phyloP scores from a whole-genome alignment of 2,329 filamentous ascomycete species.

The Colletotrichum sp. region DNA sequence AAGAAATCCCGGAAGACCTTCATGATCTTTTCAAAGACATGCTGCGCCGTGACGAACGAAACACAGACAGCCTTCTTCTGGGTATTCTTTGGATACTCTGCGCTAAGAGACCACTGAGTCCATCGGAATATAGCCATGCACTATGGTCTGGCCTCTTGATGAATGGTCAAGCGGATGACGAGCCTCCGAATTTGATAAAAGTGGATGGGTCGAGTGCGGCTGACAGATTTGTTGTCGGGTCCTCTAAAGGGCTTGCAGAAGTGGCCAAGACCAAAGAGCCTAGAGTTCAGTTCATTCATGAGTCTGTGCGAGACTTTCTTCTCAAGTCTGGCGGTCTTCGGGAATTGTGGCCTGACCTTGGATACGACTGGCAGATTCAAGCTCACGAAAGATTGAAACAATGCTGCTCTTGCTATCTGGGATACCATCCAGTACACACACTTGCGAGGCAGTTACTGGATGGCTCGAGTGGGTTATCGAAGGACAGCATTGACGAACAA shows the following conservation, averaged over 20 bases:
- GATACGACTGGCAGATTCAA: slow-evolving; percentile 31
- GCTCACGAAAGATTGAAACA: slow-evolving; percentile 50
- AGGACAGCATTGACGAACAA: not conserved
- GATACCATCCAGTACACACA: not conserved
- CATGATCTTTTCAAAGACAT: slow-evolving; percentile 57
- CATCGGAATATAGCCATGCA: slow-evolving; percentile 51
- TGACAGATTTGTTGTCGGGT: slow-evolving; percentile 38
- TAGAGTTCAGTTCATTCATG: slow-evolving; percentile 58
- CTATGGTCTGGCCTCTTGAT: slow-evolving; percentile 29
- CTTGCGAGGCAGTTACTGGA: not conserved
- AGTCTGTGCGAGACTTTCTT: slow-evolving; percentile 54
- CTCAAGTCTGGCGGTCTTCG: slow-evolving; percentile 36
- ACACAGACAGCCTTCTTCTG: slow-evolving; percentile 44
- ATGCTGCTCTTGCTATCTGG: slow-evolving; percentile 47
- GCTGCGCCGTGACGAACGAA: slow-evolving; percentile 48
- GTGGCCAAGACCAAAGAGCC: slow-evolving; percentile 32
- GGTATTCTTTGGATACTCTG: slow-evolving; percentile 63
- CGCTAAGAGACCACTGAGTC: slow-evolving; percentile 45
- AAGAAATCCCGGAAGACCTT: slow-evolving; percentile 42
- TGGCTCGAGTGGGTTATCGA: not conserved
- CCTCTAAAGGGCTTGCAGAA: slow-evolving; percentile 57
- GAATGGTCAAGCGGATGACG: slow-evolving; percentile 12
- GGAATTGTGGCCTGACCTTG: slow-evolving; percentile 34
- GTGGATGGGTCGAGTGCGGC: slow-evolving; percentile 24
- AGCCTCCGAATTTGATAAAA: slow-evolving; percentile 22